Conservation (phyloP, 352 stramenopile species). For the Pythium aquatile region DNA sequence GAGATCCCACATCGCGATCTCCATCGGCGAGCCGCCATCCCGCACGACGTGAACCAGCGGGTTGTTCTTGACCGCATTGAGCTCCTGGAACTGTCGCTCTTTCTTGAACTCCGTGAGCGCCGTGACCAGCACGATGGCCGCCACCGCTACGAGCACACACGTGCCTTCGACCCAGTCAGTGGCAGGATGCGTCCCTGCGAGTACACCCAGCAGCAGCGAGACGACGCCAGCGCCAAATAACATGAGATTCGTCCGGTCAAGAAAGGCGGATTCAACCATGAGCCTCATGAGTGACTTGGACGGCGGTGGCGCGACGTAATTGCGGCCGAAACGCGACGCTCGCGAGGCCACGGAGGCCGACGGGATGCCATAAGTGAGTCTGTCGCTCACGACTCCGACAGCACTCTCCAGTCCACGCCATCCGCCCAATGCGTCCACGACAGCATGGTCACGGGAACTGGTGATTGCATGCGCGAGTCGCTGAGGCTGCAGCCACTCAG, state of each 20-base stretch:
- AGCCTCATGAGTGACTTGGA: constrained; percentile 31
- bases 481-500: constrained; percentile 4
- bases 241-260: constrained; percentile 75
- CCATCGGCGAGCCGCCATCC: constrained; percentile 21
- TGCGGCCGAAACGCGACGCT: constrained; percentile 23
- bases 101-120: constrained; percentile 89
- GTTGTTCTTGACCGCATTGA: constrained; percentile 74
- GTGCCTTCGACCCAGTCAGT: constrained; percentile 87
- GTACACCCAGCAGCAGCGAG: constrained; percentile 49
- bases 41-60: constrained; percentile 44
- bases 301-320: constrained; percentile 28
- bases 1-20: constrained; percentile 34
- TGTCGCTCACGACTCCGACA: constrained; percentile 4
- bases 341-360: background rate
- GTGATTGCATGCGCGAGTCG: background rate
- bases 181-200: constrained; percentile 22
- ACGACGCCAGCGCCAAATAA: constrained; percentile 54
- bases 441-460: background rate
- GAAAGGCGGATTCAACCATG: constrained; percentile 52
- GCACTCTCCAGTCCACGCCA: constrained; percentile 12
- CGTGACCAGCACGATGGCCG: constrained; percentile 85
- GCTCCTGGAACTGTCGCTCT: constrained; percentile 61
- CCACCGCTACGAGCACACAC: constrained; percentile 85
- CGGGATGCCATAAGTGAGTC: background rate
- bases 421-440: constrained; percentile 10